phyloP scores from a whole-genome alignment of 371 early-diverging fungal genomes.

The Modicella reniformis region DNA sequence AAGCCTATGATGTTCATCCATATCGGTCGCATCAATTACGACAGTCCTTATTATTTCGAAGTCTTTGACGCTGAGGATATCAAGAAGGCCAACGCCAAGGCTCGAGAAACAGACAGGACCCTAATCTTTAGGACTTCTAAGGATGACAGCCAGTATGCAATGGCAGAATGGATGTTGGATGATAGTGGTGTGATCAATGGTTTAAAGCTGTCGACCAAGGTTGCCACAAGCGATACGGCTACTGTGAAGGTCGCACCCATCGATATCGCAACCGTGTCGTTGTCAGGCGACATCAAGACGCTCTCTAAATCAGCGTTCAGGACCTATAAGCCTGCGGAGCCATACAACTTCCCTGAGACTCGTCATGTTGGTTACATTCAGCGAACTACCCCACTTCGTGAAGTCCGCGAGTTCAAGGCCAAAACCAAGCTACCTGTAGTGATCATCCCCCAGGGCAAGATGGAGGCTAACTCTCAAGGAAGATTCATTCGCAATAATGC shows the following conservation, averaged over 20 bases:
- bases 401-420: conserved; percentile 42
- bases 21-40: conserved; percentile 41
- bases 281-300: conserved; percentile 30
- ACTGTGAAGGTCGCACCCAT: conserved; percentile 29
- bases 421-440: conserved; percentile 29
- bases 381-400: conserved; percentile 33
- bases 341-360: conserved; percentile 51
- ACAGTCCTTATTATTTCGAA: conserved; percentile 44
- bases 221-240: conserved; percentile 34
- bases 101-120: conserved; percentile 15
- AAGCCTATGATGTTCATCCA: conserved; percentile 50
- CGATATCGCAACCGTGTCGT: conserved; percentile 30
- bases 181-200: conserved; percentile 47
- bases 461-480: conserved; percentile 48
- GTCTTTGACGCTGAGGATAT: conserved; percentile 38
- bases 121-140: conserved; percentile 27
- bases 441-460: conserved; percentile 34
- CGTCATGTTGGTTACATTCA: conserved; percentile 36
- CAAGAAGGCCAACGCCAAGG: conserved; percentile 20
- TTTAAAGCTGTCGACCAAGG: conserved; percentile 41
- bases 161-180: conserved; percentile 54
- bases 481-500: conserved; percentile 33
- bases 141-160: conserved; percentile 29
- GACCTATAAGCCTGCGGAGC: conserved; percentile 48
- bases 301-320: conserved; percentile 45